phyloP scores from a whole-genome alignment of 495 filamentous ascomycete species.

The Chaetomium cochliodes region DNA sequence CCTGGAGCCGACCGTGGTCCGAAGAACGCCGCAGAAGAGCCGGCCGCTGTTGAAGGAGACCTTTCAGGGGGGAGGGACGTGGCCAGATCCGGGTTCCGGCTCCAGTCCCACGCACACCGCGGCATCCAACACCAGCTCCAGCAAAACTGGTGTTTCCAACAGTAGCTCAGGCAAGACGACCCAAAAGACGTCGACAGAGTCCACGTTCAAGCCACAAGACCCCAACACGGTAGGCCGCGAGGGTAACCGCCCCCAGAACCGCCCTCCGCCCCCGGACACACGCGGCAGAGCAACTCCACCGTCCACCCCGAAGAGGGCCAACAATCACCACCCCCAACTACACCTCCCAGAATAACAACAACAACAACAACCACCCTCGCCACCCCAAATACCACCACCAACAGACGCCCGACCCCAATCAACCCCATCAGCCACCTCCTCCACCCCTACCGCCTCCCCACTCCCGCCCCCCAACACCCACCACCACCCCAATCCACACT shows the following conservation, averaged over 20 bases:
- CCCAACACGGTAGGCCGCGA: slow-evolving; percentile 8
- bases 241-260: neutral
- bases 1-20: slow-evolving; percentile 49
- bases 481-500: neutral
- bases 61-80: slow-evolving; percentile 17
- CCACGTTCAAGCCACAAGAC: slow-evolving; percentile 28
- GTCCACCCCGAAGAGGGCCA: neutral
- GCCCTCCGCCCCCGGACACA: neutral
- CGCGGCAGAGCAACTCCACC: neutral
- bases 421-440: slow-evolving; percentile 1
- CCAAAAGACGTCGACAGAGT: slow-evolving; percentile 44
- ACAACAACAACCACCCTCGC: slow-evolving; percentile 38
- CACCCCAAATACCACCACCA: slow-evolving; percentile 45
- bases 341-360: slow-evolving; percentile 22
- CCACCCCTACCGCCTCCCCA: slow-evolving; percentile 26
- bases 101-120: neutral
- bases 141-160: slow-evolving; percentile 21
- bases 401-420: neutral
- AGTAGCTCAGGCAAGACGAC: slow-evolving; percentile 19
- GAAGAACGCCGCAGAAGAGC: slow-evolving; percentile 41
- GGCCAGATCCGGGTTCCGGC: neutral
- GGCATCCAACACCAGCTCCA: slow-evolving; percentile 12
- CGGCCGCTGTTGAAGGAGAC: slow-evolving; percentile 34
- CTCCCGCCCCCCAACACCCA: no score
- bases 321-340: slow-evolving; percentile 9